Evolutionary conservation across 2,329 filamentous ascomycete genomes (phyloP).

Genomic region (Colletotrichum sp.): DNA sequence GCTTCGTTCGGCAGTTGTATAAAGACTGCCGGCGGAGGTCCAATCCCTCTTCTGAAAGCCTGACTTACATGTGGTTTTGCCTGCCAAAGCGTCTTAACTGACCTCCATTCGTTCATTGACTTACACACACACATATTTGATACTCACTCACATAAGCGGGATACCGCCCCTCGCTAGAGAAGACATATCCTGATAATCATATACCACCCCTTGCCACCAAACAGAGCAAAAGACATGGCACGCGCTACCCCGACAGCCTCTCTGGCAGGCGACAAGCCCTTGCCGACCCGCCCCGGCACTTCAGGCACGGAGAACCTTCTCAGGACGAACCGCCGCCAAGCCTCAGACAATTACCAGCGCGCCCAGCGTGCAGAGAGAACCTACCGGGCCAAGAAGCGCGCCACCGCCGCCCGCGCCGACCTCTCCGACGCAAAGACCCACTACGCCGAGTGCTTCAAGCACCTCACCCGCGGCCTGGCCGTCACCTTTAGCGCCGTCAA

Average conservation of each 20-base stretch:
- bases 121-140: background rate
- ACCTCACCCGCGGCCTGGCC: slow-evolving; percentile 39
- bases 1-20: slow-evolving; percentile 6
- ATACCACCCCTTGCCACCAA: background rate
- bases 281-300: slow-evolving; percentile 43
- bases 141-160: background rate
- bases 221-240: slow-evolving; percentile 7
- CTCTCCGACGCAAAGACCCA: slow-evolving; percentile 43
- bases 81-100: slow-evolving; percentile 2
- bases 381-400: slow-evolving; percentile 46
- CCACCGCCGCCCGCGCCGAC: slow-evolving; percentile 41
- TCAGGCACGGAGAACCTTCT: slow-evolving; percentile 49
- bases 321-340: slow-evolving; percentile 39
- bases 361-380: slow-evolving; percentile 45
- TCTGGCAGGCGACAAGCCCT: slow-evolving; percentile 24
- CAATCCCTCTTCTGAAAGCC: background rate
- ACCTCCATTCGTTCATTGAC: slow-evolving; percentile 10
- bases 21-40: background rate
- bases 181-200: background rate
- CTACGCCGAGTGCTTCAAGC: slow-evolving; percentile 38
- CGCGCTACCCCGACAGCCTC: slow-evolving; percentile 9
- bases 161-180: background rate
- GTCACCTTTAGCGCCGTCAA: slow-evolving; percentile 35
- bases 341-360: slow-evolving; percentile 40
- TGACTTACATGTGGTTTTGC: background rate